Base-by-base conservation (phyloP, 2,329 filamentous ascomycete species). In the Claviceps paspali region DNA sequence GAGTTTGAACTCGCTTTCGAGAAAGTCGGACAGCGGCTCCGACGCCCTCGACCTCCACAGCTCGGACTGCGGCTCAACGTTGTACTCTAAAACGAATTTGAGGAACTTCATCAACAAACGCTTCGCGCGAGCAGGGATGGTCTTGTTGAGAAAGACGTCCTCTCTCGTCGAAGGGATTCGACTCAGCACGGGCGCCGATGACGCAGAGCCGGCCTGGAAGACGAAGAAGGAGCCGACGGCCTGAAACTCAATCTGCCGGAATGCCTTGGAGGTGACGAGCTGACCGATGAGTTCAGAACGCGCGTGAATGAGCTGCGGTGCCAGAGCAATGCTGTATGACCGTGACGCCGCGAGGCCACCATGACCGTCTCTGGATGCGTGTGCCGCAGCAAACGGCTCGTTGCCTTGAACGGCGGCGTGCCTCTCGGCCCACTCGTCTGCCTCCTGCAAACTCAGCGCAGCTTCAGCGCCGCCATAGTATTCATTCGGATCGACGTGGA, bases 211-310 rank as follows among this genome's bases (percentile, higher is more conserved):
- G 1, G 59, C 51, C 41, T 69, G 64, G 52, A 78, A 79, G 38
- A 95, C 75, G 70, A 82, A 95, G 74, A 88, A 96, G 39, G 82
- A 88, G 19, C 88, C 88, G 19, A 96, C 83, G 21, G 88, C 85
- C 43, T 91, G 73, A 48, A 96, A 96, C 53, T 96, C 88, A 33
- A 98, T 71, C 60, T 95, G 87, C 17, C 79, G 75, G 52, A 88
- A 88, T 10, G 86, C 81, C 47, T 79, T 81, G 6, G 88, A 94
- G 2, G 86, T 85, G n/a, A 96, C 83, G 12, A 96, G 73, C 49
- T 78, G 72, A 7, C 76, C 73, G 5, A 96, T 65, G 24, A 96
- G 68, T 45, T 73, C 68, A 2, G 87, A 93, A 38, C 79, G 79
- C 8, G 83, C 74, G 57, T 95, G 91, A 37, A 96, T 77, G 44